phyloP scores from a whole-genome alignment of 345 rosid species.

The Salix arbutifolia region DNA sequence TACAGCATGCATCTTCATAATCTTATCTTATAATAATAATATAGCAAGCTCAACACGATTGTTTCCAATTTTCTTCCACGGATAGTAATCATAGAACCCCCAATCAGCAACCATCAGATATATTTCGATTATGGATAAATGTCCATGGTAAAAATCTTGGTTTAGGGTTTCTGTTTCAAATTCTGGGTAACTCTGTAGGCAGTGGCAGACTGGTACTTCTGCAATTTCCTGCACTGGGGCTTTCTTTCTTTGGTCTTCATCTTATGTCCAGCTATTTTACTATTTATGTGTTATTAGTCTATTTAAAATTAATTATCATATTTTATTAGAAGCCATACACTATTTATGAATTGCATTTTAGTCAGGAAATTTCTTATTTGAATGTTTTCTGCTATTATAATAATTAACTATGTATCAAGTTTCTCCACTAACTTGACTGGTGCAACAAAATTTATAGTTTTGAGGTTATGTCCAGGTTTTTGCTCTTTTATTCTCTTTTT shows the following conservation, averaged over 20 bases:
- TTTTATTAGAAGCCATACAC: background rate
- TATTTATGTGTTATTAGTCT: background rate
- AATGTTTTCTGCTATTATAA: background rate
- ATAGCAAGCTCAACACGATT: background rate
- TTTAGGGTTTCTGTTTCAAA: background rate
- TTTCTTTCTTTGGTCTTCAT: background rate
- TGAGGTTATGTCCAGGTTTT: background rate
- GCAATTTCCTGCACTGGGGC: background rate
- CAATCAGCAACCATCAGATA: background rate
- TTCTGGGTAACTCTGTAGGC: background rate
- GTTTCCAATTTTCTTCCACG: background rate
- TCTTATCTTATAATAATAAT: too few relatives aligned
- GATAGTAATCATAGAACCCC: background rate
- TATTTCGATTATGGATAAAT: background rate
- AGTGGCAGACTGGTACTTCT: background rate
- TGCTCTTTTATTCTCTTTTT: background rate
- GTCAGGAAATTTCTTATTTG: background rate
- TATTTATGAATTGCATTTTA: too few relatives aligned
- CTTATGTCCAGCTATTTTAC: background rate
- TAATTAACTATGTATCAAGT: background rate
- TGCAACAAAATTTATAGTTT: background rate
- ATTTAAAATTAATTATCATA: too few relatives aligned
- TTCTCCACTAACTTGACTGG: background rate
- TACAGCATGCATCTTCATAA: background rate
- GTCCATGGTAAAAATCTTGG: background rate